Evolutionary conservation across 352 stramenopile species (phyloP), one percentile per base, ranked within the genome.

Genomic region (Elongisporangium senticosum): DNA sequence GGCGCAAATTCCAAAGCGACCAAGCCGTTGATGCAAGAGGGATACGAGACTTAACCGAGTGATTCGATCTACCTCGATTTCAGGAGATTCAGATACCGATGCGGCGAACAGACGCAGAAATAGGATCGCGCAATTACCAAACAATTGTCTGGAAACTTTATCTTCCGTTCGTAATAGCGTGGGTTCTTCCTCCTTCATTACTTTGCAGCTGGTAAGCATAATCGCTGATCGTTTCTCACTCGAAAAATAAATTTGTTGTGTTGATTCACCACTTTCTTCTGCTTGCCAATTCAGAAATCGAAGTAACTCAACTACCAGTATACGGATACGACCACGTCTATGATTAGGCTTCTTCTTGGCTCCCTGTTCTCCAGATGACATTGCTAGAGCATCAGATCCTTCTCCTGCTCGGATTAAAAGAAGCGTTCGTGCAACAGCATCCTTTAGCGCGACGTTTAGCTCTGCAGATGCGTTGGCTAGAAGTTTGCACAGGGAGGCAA

Each of bases 141-240:
- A 77, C 3, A 89, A 65, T 26, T 75, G 71, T 19, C 62, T 69
- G 7, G 79, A 59, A 0, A 57, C 74, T 52, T 77, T 86, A 22
- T 71, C 67, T 51, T 83, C 76, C 20, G 63, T 75, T n/a, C 63
- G 71, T 13, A 64, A 58, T 3, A 78, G 50, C n/a, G 53, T 69
- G 6, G 79, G 70, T 56, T 89, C 79, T 64, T 89, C 81, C 49
- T 91, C 77, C 55, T 91, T 91, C 61, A 91, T 78, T 53, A 91
- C 56, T 17, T 53, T 62, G 15, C 72, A 77, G 53, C 77, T 87
- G 22, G 77, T 51, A 3, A 58, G 56, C 75, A 86, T 81, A 20
- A 86, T 24, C 8, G 69, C 55, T 23, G 59, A 65, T 43, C 61
- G 57, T 52, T 83, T 77, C 21, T 64, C 2, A 49, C 49, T 6